phyloP scores from a whole-genome alignment of 2,329 filamentous ascomycete species.

The Rhynchosporium agropyri region DNA sequence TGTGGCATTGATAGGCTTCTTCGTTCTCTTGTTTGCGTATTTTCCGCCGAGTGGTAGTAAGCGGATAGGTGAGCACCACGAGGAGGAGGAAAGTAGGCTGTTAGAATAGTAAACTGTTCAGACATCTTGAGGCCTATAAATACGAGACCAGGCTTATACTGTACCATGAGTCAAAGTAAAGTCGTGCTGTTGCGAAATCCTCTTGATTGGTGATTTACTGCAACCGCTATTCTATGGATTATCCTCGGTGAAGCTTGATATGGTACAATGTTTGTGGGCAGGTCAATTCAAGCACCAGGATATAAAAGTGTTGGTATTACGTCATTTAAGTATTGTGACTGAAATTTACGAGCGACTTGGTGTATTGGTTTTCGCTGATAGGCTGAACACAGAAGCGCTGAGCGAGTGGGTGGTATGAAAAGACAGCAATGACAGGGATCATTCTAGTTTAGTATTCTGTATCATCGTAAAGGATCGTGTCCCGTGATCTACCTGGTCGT shows the following conservation, averaged over 20 bases:
- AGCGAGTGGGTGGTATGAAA: background rate
- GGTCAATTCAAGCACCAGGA: background rate
- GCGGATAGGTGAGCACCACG: slow-evolving; percentile 15
- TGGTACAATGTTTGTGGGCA: background rate
- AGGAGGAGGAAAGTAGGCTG: background rate
- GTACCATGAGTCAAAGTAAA: too few relatives aligned
- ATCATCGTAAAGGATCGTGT: too few relatives aligned
- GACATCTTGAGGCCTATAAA: background rate
- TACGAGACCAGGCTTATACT: too few relatives aligned
- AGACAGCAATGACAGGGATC: background rate
- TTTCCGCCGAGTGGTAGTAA: slow-evolving; percentile 49
- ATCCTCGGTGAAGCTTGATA: background rate
- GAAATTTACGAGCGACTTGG: background rate
- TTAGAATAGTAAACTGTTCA: background rate
- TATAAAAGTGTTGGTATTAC: background rate
- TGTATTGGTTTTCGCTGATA: background rate
- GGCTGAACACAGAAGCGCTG: background rate
- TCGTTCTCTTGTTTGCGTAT: slow-evolving; percentile 48
- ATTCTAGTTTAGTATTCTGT: background rate
- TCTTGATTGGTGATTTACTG: too few relatives aligned
- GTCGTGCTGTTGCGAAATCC: too few relatives aligned
- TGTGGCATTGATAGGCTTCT: slow-evolving; percentile 56
- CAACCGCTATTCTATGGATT: too few relatives aligned
- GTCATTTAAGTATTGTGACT: background rate
- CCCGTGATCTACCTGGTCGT: too few relatives aligned